Conservation (phyloP, 1,139 yeast species). For the Diutina rugosa region DNA sequence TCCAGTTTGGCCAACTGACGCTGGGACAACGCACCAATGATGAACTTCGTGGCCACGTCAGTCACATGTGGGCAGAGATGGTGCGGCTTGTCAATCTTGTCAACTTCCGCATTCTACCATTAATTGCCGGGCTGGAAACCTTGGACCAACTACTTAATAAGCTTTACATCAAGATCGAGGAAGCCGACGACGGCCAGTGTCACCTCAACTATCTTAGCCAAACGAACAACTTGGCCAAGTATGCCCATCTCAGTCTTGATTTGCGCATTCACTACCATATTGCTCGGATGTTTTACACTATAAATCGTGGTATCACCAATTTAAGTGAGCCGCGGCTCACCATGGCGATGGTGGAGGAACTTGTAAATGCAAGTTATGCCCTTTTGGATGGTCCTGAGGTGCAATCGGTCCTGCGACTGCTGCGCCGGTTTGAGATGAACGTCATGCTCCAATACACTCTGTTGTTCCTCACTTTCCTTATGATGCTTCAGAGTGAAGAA, state of each 20-base stretch:
- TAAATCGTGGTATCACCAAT: background rate
- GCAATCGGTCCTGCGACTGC: background rate
- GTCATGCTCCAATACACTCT: constrained; percentile 18
- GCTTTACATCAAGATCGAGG: constrained; percentile 11
- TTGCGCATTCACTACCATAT: background rate
- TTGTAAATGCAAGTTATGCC: background rate
- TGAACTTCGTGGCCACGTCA: constrained; percentile 19
- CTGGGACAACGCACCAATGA: constrained; percentile 11
- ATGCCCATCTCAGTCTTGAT: background rate
- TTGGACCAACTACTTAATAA: constrained; percentile 12
- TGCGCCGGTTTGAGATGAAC: constrained; percentile 14
- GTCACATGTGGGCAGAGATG: constrained; percentile 24
- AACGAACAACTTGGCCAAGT: constrained; percentile 9
- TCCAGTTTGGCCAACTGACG: constrained; percentile 9
- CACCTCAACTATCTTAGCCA: constrained; percentile 9
- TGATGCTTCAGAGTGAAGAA: constrained; percentile 26
- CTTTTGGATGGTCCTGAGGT: background rate
- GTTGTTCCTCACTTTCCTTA: constrained; percentile 17
- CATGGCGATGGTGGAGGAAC: background rate
- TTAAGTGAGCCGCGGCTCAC: background rate
- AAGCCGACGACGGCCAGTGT: background rate
- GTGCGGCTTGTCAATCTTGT: constrained; percentile 21
- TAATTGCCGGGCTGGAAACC: constrained; percentile 11
- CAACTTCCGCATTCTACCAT: constrained; percentile 16
- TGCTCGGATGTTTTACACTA: background rate